Evolutionary conservation across 305 asterid species (phyloP).

Genomic region (Fraxinus dipetala): DNA sequence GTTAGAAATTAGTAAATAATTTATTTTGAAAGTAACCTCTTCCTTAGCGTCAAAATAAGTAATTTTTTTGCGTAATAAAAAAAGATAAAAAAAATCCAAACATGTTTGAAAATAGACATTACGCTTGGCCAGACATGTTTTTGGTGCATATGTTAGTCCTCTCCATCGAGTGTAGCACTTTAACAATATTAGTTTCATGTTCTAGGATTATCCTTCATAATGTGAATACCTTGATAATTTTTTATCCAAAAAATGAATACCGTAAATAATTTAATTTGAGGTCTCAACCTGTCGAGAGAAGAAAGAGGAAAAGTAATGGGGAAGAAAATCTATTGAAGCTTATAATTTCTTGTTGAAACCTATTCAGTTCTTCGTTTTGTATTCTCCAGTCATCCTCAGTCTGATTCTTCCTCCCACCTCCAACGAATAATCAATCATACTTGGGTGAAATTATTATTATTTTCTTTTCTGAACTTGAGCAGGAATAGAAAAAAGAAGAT

Average conservation of each 20-base stretch:
- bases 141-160: not conserved
- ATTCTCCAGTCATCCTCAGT: not conserved
- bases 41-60: not conserved
- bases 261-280: not conserved
- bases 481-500: constrained; percentile 36
- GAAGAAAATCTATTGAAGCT: not conserved
- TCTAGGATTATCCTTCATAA: not conserved
- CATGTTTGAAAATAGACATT: not conserved
- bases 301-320: not conserved
- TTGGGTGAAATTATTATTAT: not conserved
- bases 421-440: not conserved
- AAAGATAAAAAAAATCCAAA: not conserved
- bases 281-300: not conserved
- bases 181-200: not conserved
- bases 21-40: not conserved
- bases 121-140: not conserved
- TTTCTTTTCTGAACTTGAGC: constrained; percentile 21
- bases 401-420: not conserved
- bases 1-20: not conserved
- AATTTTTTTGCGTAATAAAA: not conserved
- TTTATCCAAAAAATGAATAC: not conserved
- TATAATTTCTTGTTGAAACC: not conserved
- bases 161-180: not conserved
- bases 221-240: not conserved
- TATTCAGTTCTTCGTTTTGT: not conserved